Conservation (phyloP, 176 grass and related monocot species). For the Chrysopogon serrulatus region DNA sequence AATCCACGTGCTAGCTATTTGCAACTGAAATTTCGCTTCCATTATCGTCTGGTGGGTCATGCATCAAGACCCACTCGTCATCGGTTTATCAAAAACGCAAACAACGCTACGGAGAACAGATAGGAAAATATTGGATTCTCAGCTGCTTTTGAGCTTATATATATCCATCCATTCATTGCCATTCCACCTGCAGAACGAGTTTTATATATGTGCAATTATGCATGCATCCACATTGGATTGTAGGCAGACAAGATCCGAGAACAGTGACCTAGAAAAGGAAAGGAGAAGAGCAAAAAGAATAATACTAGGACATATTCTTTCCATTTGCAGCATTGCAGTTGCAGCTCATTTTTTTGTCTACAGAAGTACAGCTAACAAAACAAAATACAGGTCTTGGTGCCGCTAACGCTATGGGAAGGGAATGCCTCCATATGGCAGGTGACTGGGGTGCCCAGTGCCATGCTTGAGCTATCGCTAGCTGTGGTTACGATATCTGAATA, state of each 20-base stretch:
- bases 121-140: neutral
- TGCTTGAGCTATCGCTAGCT: neutral
- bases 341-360: neutral
- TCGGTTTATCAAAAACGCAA: neutral
- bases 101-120: neutral
- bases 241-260: constrained; percentile 29
- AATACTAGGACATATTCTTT: neutral
- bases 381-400: neutral
- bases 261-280: neutral
- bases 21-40: neutral
- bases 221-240: neutral
- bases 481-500: neutral
- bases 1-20: neutral
- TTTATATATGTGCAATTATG: neutral
- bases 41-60: neutral
- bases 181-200: neutral
- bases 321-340: neutral
- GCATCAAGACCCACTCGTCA: neutral
- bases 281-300: constrained; percentile 8
- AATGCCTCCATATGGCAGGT: neutral
- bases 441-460: neutral
- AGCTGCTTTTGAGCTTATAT: neutral
- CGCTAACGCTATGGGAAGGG: neutral
- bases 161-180: constrained; percentile 2
- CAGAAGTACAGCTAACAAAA: neutral